Base-by-base conservation (phyloP, 306 rosid species). In the Hippophae gyantsensis region DNA sequence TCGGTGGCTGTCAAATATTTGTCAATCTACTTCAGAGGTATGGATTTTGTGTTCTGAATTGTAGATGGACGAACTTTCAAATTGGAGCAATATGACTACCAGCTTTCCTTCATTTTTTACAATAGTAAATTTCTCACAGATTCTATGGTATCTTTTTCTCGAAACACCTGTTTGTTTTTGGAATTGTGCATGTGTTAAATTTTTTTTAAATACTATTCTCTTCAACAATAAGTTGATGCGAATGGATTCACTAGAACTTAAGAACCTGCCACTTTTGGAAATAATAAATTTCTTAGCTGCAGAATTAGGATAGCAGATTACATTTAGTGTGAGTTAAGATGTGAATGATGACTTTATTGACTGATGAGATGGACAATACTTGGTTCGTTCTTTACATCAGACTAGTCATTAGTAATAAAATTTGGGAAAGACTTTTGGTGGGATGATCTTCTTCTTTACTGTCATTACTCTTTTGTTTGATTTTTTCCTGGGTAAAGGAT, bases 21-120 rank as follows among this genome's bases (percentile, higher is more conserved):
- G 87, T 82, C 80, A 92, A 92, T 82, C 96, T 92, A 74, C 96
- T 92, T 72, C 95, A 80, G 76, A 82, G 96, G 98, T 92, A 74
- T 65, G 82, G 58, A 14, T 57, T 26, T 48, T 57, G 5, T 44
- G 26, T 6, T 25, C 51, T 25, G 62, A 56, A 48, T 48, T 43
- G 50, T 56, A 23, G 56, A 56, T 45, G 41, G 54, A 50, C 57
- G 32, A 48, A 61, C 40, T 40, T 48, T 50, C 32, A 49, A 55
- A 41, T 43, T 51, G 42, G 63, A 58, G 58, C 13, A 60, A 14
- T 2, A 18, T 25, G 64, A 45, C 43, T 57, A 23, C 52, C 45
- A 13, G 56, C 51, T 54, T 26, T 62, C 25, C 32, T 26, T 52
- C 32, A 43, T 62, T 56, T 23, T 49, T 55, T 13, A 27, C 25